Percentiles rank a stretch among this genome's conserved stretches.
Conservation (phyloP, 2,329 filamentous ascomycete species). For the Aspergillus pseudotamarii region DNA sequence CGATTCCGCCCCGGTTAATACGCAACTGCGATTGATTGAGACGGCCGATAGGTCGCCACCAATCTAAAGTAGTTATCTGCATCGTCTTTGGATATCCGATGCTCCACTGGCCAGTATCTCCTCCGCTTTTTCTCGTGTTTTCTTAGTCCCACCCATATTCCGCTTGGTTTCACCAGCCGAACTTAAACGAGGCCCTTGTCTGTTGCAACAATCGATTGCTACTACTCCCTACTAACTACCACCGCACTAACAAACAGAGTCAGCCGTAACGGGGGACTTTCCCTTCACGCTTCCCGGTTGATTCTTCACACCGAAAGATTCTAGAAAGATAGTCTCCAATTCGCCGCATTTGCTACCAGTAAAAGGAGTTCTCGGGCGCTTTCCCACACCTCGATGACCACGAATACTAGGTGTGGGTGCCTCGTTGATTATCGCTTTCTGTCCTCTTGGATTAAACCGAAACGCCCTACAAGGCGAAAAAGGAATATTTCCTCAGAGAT, state of each 20-base stretch:
- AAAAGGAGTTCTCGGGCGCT: background rate
- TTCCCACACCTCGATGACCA: constrained; percentile 39
- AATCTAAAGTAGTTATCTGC: constrained; percentile 7
- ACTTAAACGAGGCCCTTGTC: background rate
- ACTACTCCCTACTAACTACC: background rate
- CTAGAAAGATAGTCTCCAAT: background rate
- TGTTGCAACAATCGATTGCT: background rate
- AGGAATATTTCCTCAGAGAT: constrained; percentile 20
- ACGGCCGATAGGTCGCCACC: constrained; percentile 16
- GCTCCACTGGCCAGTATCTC: constrained; percentile 1
- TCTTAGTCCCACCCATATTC: background rate
- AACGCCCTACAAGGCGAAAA: constrained; percentile 31
- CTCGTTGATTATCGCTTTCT: constrained; percentile 41
- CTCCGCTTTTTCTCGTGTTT: constrained; percentile 8
- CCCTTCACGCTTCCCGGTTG: background rate
- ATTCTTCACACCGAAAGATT: background rate
- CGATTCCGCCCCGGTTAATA: background rate
- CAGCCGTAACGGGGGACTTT: background rate
- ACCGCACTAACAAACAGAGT: background rate
- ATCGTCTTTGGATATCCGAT: background rate
- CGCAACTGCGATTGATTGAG: constrained; percentile 19
- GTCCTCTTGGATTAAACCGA: constrained; percentile 37
- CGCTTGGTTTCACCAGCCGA: background rate
- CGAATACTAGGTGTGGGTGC: constrained; percentile 37
- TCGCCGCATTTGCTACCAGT: background rate